Evolutionary conservation across 2,329 filamentous ascomycete genomes (phyloP), one percentile per base, ranked within the genome.

Genomic region (Thielaviopsis ethacetica): DNA sequence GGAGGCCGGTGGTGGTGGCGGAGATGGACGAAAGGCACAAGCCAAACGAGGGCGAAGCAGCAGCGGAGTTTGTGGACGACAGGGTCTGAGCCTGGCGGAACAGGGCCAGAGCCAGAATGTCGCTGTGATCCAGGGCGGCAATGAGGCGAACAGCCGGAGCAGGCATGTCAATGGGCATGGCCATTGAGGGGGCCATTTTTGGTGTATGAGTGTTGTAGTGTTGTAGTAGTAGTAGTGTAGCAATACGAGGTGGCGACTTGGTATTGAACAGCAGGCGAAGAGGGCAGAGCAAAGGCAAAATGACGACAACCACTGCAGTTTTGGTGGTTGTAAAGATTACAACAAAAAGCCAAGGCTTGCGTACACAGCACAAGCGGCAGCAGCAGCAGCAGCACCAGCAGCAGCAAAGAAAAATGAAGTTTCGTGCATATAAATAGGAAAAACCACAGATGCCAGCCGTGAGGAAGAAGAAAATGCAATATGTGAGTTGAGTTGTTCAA

Each of bases 81-180:
- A 75, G 72, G 26, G 72, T 70, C 17, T 65, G 67, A 56, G 76
- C 74, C 61, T 78, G 77, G 57, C 77, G 73, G 65, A 79, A 81
- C 17, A 83, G 72, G 54, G 74, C 73, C 53, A 76, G 75, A 53
- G 79, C 78, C 64, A 78, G 77, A 60, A 73, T 73, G 67, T 80
- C 78, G 65, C 80, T 72, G 54, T 73, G 73, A 66, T 81, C 77
- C 68, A 83, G 77, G 64, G 75, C 72, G 59, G 72, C 69, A 60
- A 72, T 60, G 51, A 57, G 38, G 19, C 51, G 54, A 24, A 54
- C 52, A 26, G 59, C 55, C 38, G 54, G 38, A 27, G 26, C 26
- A 27, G 26, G 26, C 26, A 27, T 27, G 26, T 27, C 26, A 7
- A 52, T 34, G 13, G 59, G 55, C n/a, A 60, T 53, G 21, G 51